These are phyloP conservation scores for Meredithiella fracta DNA, from an alignment of 2,329 filamentous ascomycete species.

Conservation along the genomic window DNA sequence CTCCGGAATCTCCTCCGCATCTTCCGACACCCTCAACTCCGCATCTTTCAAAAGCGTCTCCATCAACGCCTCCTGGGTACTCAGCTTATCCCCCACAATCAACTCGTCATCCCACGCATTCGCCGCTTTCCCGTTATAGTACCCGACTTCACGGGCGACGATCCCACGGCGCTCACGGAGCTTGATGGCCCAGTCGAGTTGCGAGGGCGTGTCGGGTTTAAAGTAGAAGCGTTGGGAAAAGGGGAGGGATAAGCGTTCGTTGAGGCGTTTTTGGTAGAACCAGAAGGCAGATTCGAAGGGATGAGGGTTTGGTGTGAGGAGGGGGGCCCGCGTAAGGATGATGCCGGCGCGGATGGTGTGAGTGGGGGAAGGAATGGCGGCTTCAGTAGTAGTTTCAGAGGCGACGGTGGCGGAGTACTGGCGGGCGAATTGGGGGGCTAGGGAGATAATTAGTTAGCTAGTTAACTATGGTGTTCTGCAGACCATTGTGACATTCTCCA, in stretches of 20 bases:
- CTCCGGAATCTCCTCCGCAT: conserved; percentile 40
- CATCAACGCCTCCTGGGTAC: conserved; percentile 45
- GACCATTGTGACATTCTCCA: background rate
- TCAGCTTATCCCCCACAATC: conserved; percentile 53
- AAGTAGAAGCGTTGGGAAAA: conserved; percentile 91
- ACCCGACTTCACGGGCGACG: conserved; percentile 68
- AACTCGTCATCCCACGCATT: conserved; percentile 87
- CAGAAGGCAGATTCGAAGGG: conserved; percentile 86
- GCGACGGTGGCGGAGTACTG: conserved; percentile 22
- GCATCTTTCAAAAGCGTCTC: conserved; percentile 61
- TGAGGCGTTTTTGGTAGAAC: conserved; percentile 93
- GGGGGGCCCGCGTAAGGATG: conserved; percentile 72
- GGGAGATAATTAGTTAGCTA: background rate
- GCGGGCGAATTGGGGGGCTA: background rate
- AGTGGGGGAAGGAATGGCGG: conserved; percentile 14
- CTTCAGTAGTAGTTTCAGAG: conserved; percentile 14
- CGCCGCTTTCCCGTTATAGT: conserved; percentile 54
- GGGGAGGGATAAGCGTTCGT: conserved; percentile 75
- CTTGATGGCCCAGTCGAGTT: conserved; percentile 83
- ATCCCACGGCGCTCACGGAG: conserved; percentile 55
- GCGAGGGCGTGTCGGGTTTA: conserved; percentile 71
- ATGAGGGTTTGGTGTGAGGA: conserved; percentile 68
- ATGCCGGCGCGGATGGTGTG: conserved; percentile 48
- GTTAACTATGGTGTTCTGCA: background rate
- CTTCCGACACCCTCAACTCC: conserved; percentile 43